phyloP scores from a whole-genome alignment of 2,329 filamentous ascomycete species.

The Parastagonospora avenae region DNA sequence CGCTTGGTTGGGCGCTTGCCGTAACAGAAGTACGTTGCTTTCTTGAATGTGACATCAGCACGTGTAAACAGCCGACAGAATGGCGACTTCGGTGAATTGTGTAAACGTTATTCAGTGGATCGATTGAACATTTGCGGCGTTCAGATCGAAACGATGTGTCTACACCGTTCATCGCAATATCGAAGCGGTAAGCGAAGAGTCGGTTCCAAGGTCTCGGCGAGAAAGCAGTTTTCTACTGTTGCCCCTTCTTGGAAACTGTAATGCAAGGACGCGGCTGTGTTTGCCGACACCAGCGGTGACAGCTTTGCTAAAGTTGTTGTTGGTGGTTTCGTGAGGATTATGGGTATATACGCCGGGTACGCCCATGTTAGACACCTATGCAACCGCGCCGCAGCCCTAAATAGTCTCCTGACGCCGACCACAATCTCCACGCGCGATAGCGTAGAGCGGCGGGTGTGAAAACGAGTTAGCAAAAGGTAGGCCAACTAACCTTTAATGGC shows the following conservation, averaged over 20 bases:
- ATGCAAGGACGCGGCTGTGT: not conserved
- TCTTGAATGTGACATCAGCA: not conserved
- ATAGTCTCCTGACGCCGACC: slow-evolving; percentile 2
- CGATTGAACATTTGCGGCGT: not conserved
- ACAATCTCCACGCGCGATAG: slow-evolving; percentile 3
- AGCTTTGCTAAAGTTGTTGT: not conserved
- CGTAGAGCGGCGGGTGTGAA: not conserved
- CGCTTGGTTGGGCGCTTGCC: slow-evolving; percentile 2
- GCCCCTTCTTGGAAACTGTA: not conserved
- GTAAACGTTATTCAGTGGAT: not conserved
- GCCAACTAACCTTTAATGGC: too few relatives aligned
- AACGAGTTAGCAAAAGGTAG: too few relatives aligned
- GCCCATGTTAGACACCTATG: not conserved
- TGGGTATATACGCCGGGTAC: not conserved
- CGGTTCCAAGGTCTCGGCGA: not conserved
- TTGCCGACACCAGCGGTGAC: not conserved
- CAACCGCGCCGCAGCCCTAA: slow-evolving; percentile 13
- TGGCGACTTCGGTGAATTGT: too few relatives aligned
- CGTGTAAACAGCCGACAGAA: not conserved
- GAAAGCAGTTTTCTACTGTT: not conserved
- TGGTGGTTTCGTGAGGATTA: not conserved
- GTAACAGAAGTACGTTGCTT: not conserved
- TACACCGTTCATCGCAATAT: too few relatives aligned
- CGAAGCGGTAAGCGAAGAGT: not conserved
- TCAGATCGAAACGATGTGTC: too few relatives aligned